These are phyloP conservation scores for Kandelia obovata DNA, from an alignment of 345 rosid genomes.

Conservation along the genomic window DNA sequence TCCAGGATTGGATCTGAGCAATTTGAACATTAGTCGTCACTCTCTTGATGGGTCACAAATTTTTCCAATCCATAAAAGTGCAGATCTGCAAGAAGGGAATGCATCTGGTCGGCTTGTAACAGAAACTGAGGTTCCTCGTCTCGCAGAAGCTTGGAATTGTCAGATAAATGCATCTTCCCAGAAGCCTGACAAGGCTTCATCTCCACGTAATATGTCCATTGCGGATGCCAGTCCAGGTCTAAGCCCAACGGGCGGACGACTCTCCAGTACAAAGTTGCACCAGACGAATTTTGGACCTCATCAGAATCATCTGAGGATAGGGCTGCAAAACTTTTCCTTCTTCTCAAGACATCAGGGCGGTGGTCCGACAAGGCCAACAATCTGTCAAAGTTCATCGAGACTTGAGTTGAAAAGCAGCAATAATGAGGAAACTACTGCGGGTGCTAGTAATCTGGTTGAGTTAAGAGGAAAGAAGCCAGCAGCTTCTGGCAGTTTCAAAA, in stretches of 20 bases:
- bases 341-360: conserved; percentile 15
- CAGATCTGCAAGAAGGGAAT: neutral
- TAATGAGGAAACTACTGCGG: neutral
- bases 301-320: neutral
- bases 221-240: neutral
- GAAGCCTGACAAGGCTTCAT: neutral
- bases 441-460: neutral
- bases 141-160: neutral
- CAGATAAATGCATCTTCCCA: neutral
- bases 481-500: neutral
- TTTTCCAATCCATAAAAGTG: conserved; percentile 10
- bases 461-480: neutral
- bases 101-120: neutral
- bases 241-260: neutral
- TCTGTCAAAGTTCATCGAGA: conserved; percentile 8
- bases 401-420: conserved; percentile 11
- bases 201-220: conserved; percentile 6
- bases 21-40: neutral
- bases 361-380: conserved; percentile 3
- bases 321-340: conserved; percentile 24
- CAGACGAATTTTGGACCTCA: conserved; percentile 12
- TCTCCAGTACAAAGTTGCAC: conserved; percentile 7
- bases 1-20: conserved; percentile 4
- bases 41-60: conserved; percentile 1
- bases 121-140: conserved; percentile 6